A percentile compares a stretch with the other conserved stretches of the same genome.
These are phyloP conservation scores for Pachyrhizus erosus DNA, from an alignment of 306 rosid species.

Conservation along the genomic window DNA sequence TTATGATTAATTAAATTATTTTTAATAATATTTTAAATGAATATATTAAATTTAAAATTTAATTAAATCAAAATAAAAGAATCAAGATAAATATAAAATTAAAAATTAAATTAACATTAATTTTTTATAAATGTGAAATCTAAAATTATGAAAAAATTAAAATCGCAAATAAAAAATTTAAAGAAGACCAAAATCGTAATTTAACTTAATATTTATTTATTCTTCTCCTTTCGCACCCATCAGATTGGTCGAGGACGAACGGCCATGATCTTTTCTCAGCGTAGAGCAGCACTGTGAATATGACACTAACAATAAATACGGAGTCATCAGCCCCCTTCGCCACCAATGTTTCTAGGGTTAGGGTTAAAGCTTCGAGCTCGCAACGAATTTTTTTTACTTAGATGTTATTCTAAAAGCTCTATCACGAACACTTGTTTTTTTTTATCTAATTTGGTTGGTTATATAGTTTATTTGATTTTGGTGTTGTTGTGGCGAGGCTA, in stretches of 20 bases:
- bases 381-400: not conserved
- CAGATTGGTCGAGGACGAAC: not conserved
- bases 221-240: not conserved
- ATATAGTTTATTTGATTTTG: not conserved
- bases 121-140: no score
- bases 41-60: no score
- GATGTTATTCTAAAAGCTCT: not conserved
- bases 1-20: no score
- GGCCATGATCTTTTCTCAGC: conserved; percentile 32
- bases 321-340: not conserved
- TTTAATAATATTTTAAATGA: no score
- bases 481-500: conserved; percentile 35
- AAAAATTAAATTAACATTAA: no score
- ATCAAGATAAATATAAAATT: no score
- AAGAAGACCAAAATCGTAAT: no score
- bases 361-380: not conserved
- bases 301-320: not conserved
- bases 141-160: no score
- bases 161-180: no score
- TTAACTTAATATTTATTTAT: no score
- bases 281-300: not conserved
- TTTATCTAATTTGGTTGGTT: not conserved
- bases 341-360: conserved; percentile 11
- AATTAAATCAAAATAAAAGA: no score
- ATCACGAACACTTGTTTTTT: not conserved